These are phyloP conservation scores for Eucalyptus cloeziana DNA, from an alignment of 345 rosid species.

Conservation along the genomic window DNA sequence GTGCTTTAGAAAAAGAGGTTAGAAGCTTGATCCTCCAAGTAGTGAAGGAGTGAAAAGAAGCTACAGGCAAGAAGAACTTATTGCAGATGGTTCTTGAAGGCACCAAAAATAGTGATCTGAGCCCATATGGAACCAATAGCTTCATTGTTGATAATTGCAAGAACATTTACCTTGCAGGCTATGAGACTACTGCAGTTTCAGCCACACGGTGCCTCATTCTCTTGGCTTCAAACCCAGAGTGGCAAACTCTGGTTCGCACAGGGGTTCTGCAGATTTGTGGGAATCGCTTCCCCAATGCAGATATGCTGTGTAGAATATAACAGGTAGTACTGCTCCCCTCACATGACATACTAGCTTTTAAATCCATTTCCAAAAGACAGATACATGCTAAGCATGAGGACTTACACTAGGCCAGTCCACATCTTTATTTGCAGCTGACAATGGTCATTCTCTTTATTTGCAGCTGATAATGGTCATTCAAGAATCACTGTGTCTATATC, in stretches of 20 bases:
- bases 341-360: neutral
- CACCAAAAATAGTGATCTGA: neutral
- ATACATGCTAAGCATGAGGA: neutral
- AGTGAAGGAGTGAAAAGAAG: conserved; percentile 5
- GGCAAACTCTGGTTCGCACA: neutral
- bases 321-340: neutral
- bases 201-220: conserved; percentile 19
- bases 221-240: conserved; percentile 13
- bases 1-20: conserved; percentile 23
- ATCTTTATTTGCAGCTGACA: neutral
- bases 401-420: neutral
- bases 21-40: conserved; percentile 1
- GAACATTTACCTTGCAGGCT: conserved; percentile 29
- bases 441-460: no score
- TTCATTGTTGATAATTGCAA: conserved; percentile 38
- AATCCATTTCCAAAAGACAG: neutral
- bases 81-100: conserved; percentile 20
- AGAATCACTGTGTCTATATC: neutral
- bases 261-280: neutral
- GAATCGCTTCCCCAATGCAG: neutral
- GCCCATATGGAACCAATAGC: neutral
- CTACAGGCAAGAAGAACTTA: conserved; percentile 1
- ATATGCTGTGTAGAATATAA: neutral
- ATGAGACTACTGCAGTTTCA: conserved; percentile 23
- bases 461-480: neutral